Evolutionary conservation across 2,329 filamentous ascomycete species (phyloP).

Genomic region (Apiospora pterosperma): DNA sequence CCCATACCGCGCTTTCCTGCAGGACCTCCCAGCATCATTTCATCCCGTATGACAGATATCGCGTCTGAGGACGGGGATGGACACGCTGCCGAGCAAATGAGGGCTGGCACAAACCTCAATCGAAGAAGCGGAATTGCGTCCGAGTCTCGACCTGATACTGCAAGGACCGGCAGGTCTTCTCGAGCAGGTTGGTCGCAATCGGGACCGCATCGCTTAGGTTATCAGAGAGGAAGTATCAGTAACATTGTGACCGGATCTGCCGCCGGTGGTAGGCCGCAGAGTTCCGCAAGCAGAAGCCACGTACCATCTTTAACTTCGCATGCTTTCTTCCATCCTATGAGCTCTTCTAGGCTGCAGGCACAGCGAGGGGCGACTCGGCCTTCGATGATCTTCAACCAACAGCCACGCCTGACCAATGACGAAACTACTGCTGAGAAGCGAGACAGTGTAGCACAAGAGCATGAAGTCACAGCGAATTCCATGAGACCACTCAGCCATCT

Average conservation of each 20-base stretch:
- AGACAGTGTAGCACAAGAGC: constrained; percentile 52
- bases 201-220: constrained; percentile 52
- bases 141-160: constrained; percentile 54
- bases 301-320: constrained; percentile 85
- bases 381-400: constrained; percentile 24
- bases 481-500: constrained; percentile 29
- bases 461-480: constrained; percentile 43
- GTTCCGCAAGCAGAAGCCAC: constrained; percentile 76
- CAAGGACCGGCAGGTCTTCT: constrained; percentile 46
- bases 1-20: constrained; percentile 37
- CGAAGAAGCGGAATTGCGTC: constrained; percentile 36
- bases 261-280: constrained; percentile 55
- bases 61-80: constrained; percentile 52
- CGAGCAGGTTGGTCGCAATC: constrained; percentile 50
- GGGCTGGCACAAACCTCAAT: constrained; percentile 26
- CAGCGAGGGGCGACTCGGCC: constrained; percentile 65
- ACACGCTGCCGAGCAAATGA: constrained; percentile 30
- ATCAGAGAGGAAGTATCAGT: constrained; percentile 40
- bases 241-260: constrained; percentile 35
- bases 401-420: constrained; percentile 30
- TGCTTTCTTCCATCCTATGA: constrained; percentile 96
- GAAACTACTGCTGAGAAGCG: constrained; percentile 33
- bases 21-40: constrained; percentile 63
- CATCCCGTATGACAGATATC: constrained; percentile 68
- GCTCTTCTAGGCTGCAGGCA: constrained; percentile 88